These are phyloP conservation scores for Chaetomium strumarium DNA, from an alignment of 2,329 filamentous ascomycete genomes.

Conservation along the genomic window DNA sequence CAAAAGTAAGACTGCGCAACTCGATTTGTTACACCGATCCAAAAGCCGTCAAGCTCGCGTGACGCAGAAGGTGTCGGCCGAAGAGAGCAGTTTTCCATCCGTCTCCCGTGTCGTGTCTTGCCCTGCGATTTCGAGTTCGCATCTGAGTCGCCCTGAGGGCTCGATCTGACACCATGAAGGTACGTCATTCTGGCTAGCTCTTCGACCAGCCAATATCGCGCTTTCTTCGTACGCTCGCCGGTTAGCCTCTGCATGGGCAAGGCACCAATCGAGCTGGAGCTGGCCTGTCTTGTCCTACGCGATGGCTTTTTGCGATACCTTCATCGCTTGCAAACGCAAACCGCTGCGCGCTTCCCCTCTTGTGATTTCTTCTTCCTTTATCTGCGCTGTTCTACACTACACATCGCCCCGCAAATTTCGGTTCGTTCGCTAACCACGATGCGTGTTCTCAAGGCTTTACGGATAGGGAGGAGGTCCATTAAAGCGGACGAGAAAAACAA, in stretches of 20 bases:
- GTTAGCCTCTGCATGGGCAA: background rate
- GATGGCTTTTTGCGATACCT: background rate
- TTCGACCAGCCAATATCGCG: constrained; percentile 7
- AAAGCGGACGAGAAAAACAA: constrained; percentile 80
- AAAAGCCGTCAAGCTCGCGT: constrained; percentile 19
- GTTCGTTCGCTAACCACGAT: constrained; percentile 36
- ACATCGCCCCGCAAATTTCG: background rate
- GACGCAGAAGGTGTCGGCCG: constrained; percentile 19
- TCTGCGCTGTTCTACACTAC: background rate
- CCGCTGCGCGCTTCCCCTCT: background rate
- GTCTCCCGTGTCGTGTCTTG: constrained; percentile 1
- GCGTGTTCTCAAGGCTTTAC: constrained; percentile 57
- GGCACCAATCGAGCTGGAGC: constrained; percentile 4
- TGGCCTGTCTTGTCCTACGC: constrained; percentile 4
- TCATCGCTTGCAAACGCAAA: constrained; percentile 3
- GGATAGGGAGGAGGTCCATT: constrained; percentile 63
- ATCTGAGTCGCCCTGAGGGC: constrained; percentile 7
- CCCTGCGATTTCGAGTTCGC: constrained; percentile 5
- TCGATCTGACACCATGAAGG: constrained; percentile 26
- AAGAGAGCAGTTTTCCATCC: constrained; percentile 3
- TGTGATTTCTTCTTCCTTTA: background rate
- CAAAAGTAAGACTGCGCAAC: constrained; percentile 7
- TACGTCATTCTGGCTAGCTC: constrained; percentile 23
- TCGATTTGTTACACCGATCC: constrained; percentile 23
- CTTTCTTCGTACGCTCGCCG: constrained; percentile 9